Conservation (phyloP, 1,284 basidiomycete genomes). For the Puccinia coronata region DNA sequence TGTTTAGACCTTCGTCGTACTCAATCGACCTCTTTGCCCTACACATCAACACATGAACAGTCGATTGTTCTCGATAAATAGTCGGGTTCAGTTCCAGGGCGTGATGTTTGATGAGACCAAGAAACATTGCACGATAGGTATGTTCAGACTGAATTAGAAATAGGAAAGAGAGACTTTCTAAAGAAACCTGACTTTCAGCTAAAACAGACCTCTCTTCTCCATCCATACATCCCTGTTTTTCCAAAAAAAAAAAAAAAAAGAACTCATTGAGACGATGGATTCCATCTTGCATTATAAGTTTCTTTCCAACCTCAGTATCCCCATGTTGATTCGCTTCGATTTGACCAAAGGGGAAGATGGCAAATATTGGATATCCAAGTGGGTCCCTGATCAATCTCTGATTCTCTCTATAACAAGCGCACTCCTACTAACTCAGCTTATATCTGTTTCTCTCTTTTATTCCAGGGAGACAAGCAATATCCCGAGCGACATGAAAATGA, state of each 20-base stretch:
- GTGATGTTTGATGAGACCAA: slow-evolving; percentile 26
- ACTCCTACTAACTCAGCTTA: no score
- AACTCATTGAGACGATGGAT: slow-evolving; percentile 24
- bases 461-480: slow-evolving; percentile 6
- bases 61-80: slow-evolving; percentile 24
- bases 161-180: background rate
- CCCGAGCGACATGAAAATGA: slow-evolving; percentile 7
- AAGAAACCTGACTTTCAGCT: no score
- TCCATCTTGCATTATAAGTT: slow-evolving; percentile 21
- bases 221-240: no score
- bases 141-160: background rate
- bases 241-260: no score
- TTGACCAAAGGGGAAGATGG: slow-evolving; percentile 6
- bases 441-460: background rate
- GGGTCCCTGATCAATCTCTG: background rate
- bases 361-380: slow-evolving; percentile 19
- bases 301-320: slow-evolving; percentile 11
- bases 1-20: no score
- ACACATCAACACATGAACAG: background rate
- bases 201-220: no score
- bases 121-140: slow-evolving; percentile 27
- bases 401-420: no score
- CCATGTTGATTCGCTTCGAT: background rate
- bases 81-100: background rate
- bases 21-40: background rate